A percentile compares a stretch with the other conserved stretches of the same genome.
phyloP scores from a whole-genome alignment of 768 basidiomycete genomes.

The Termitomyces sp. region DNA sequence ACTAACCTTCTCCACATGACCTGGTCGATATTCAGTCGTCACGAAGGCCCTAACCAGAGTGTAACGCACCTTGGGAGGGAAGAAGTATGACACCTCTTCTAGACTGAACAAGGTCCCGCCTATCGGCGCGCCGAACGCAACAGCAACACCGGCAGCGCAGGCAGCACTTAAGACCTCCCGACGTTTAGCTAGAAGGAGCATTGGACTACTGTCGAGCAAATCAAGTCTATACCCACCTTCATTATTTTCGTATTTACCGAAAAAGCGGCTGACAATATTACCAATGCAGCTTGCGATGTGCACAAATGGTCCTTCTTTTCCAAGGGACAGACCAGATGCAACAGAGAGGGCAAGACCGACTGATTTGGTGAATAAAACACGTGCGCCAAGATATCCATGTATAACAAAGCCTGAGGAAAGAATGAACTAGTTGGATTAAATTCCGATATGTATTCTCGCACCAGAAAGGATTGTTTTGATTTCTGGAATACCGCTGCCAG shows the following conservation, averaged over 20 bases:
- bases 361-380: slow-evolving; percentile 86
- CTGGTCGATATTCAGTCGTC: slow-evolving; percentile 24
- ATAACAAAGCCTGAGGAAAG: slow-evolving; percentile 77
- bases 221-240: slow-evolving; percentile 54
- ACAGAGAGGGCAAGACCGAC: slow-evolving; percentile 88
- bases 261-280: slow-evolving; percentile 86
- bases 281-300: slow-evolving; percentile 92
- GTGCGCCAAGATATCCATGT: slow-evolving; percentile 91
- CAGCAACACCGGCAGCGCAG: slow-evolving; percentile 95
- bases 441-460: slow-evolving; percentile 18
- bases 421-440: not conserved
- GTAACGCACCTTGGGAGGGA: slow-evolving; percentile 76
- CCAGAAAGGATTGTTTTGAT: slow-evolving; percentile 93
- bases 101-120: slow-evolving; percentile 90
- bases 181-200: slow-evolving; percentile 60
- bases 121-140: slow-evolving; percentile 95
- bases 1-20: slow-evolving; percentile 91
- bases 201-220: not conserved
- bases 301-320: slow-evolving; percentile 69
- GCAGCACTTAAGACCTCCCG: slow-evolving; percentile 95
- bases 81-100: slow-evolving; percentile 96
- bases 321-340: slow-evolving; percentile 86
- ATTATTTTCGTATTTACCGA: slow-evolving; percentile 89
- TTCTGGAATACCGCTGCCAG: slow-evolving; percentile 95
- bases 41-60: not conserved